Base-by-base conservation (phyloP, 1,284 basidiomycete genomes). In the Chalciporus sp. region DNA sequence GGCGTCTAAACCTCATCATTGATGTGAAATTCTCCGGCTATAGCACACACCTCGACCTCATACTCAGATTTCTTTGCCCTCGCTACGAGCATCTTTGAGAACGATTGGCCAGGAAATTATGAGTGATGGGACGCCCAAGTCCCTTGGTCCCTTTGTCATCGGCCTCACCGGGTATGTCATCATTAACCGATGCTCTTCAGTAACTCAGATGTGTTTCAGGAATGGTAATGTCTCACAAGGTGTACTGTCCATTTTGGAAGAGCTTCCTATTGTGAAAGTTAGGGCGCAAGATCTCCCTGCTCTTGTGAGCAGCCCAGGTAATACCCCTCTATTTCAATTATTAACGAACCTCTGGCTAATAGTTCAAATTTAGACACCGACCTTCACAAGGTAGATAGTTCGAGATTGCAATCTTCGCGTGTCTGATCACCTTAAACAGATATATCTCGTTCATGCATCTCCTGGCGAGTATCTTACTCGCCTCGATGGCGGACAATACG, bases 191-290 rank as follows among this genome's bases (percentile, higher is more conserved):
- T 12, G 20, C 41, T 17, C 35, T 33, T 28, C 26, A 14, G 39
- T 56, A 9, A 2, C 27, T 40, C 52, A 44, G 27, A 26, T 40
- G 8, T 14, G 17, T 28, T 41, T 16, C 42, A 92, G 90, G 8
- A 83, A 78, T 3, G 93, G 93, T 12, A 90, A 93, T 51, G 93
- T 95, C 0, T 81, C 91, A 0, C 75, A 85, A 54, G 94, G 93
- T 8, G 84, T 84, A 7, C 74, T 88, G 12, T 85, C 85, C 17
- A 86, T 93, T 58, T 74, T 95, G 6, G 63, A 78, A 0, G 86
- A 91, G 50, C 76, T 94, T 2, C 91, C 90, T 0, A 81, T 88
- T 17, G 73, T 80, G 55, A 78, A 77, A 45, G 79, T 94, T 2
- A 60, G 65, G 5, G 82, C 83, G 2, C 69, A 80, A 16, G 80